Conservation (phyloP, 2,329 filamentous ascomycete species). For the Cladophialophora chaetospira region DNA sequence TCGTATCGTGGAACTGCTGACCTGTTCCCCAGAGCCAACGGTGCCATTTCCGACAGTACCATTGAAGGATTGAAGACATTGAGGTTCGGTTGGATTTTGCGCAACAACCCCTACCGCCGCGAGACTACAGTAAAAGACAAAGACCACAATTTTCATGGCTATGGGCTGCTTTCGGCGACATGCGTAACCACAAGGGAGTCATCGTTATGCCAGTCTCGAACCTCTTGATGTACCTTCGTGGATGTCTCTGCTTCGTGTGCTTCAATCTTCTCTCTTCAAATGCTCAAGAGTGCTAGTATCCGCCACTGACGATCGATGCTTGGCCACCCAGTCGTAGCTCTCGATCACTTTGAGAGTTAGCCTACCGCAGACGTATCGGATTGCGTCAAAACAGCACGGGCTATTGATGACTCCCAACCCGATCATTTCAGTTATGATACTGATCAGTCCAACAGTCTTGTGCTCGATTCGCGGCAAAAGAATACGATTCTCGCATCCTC, state of each 20-base stretch:
- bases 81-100: background rate
- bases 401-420: background rate
- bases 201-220: too few relatives aligned
- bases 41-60: conserved; percentile 12
- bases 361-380: background rate
- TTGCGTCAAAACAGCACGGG: background rate
- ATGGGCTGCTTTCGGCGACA: background rate
- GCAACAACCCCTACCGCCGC: background rate
- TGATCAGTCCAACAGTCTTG: background rate
- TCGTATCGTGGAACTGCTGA: conserved; percentile 5
- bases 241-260: background rate
- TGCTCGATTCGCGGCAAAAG: background rate
- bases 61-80: conserved; percentile 5
- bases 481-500: background rate
- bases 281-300: too few relatives aligned
- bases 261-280: background rate
- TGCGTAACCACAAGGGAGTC: too few relatives aligned
- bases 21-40: conserved; percentile 5
- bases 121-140: background rate
- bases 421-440: background rate
- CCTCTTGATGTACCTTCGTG: background rate
- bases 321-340: background rate
- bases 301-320: background rate
- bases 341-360: background rate
- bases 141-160: background rate